Conservation (phyloP, 2,329 filamentous ascomycete genomes). For the Xylariales sp. region DNA sequence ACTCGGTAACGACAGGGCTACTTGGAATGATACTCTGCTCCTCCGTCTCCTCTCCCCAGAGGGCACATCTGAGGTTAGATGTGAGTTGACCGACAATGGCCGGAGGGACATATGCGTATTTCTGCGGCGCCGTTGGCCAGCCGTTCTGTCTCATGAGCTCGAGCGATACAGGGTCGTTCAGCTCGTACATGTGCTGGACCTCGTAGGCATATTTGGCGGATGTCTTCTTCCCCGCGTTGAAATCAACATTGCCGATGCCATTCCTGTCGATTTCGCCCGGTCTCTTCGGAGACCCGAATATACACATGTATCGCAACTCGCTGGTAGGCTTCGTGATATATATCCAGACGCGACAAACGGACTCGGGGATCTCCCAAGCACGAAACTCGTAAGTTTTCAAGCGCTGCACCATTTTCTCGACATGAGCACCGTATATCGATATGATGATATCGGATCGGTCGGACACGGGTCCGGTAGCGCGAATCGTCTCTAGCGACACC, state of each 20-base stretch:
- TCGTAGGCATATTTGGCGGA: constrained; percentile 44
- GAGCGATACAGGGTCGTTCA: constrained; percentile 54
- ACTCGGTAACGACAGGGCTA: constrained; percentile 31
- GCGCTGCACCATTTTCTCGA: constrained; percentile 45
- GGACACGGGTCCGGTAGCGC: constrained; percentile 33
- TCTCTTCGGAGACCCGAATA: constrained; percentile 41
- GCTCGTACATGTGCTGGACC: constrained; percentile 53
- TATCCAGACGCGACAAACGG: constrained; percentile 59
- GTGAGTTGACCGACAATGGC: constrained; percentile 53
- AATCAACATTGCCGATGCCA: constrained; percentile 48
- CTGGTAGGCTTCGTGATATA: constrained; percentile 43
- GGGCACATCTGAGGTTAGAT: constrained; percentile 50
- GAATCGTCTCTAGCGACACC: constrained; percentile 24
- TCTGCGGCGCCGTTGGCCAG: constrained; percentile 46
- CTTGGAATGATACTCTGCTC: constrained; percentile 14
- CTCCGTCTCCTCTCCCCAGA: constrained; percentile 33
- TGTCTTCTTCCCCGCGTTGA: constrained; percentile 36
- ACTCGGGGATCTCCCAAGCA: constrained; percentile 48
- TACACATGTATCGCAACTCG: constrained; percentile 56
- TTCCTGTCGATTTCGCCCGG: constrained; percentile 42
- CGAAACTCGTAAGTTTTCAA: constrained; percentile 52
- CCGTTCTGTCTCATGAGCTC: constrained; percentile 49
- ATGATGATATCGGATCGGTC: constrained; percentile 38
- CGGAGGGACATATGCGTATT: constrained; percentile 51
- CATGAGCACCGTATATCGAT: constrained; percentile 53